Evolutionary conservation across 176 grass and related monocot genomes (phyloP), one percentile per base, ranked within the genome.

Genomic region (Eremochloa ophiuroides): DNA sequence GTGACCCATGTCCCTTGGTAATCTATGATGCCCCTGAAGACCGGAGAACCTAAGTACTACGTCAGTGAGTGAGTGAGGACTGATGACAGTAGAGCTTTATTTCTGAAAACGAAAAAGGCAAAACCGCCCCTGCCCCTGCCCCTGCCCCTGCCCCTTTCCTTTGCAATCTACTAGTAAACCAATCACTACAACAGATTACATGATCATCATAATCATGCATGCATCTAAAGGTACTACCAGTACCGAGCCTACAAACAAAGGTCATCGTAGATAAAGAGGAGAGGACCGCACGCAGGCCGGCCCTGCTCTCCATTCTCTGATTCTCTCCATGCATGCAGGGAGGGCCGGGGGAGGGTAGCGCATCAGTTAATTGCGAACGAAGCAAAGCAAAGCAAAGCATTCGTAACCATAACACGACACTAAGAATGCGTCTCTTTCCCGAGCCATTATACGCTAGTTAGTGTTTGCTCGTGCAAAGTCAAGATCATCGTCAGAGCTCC

Each of bases 381-480:
- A 89, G 83, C 83, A 89, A 89, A 55, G 51, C 8, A 44, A 44
- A 44, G 43, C 13, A 55, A 89, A n/a, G 34, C 61, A 33, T 80
- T n/a, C 17, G 41, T 53, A 46, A 17, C 48, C 76, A 42, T 50
- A 66, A 66, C 51, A 61, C 48, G 50, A 67, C 33, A 2, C 50
- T 40, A 38, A 43, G 14, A 6, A 6, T 13, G 25, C 64, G 29
- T 59, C 74, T 28, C 74, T 62, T 71, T 71, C 42, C 14, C 0
- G 38, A 29, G 10, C 38, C 58, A 62, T 77, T 25, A 60, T 56
- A 61, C 53, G 9, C 62, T 13, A 5, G 64, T 28, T 81, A 73
- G 83, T 73, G 83, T 82, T 66, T 58, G 83, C 66, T 82, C 83
- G 88, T 86, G 88, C 12, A 26, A 29, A 73, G 88, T 89, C 88